Base-by-base conservation (phyloP, 495 filamentous ascomycete species). In the Lasiosphaeria miniovina region DNA sequence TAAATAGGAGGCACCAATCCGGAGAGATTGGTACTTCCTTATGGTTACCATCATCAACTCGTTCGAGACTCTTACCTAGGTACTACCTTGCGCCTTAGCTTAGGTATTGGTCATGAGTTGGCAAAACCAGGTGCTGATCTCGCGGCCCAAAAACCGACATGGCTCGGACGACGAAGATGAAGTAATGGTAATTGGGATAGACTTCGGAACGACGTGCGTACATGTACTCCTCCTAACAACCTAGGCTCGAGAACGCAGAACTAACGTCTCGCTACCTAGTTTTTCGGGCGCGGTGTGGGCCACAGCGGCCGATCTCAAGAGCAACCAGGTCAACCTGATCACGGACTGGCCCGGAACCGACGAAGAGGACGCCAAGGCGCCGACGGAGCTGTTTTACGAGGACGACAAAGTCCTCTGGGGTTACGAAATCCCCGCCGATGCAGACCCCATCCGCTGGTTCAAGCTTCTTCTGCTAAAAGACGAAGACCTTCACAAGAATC, bases 381-480 rank as follows among this genome's bases (percentile, higher is more conserved):
- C 65, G 31, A 70, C 54, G 24, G 49, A 54, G 10, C 52, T 67
- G 10, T 61, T 24, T 24, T 24, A 24, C 60, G 1, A 65, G 15
- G 5, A 55, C 32, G 3, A 35, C 32, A 34, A 52, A 9, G 9
- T 56, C 14, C n/a, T 14, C 40, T 73, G 71, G 72, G 72, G 72
- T 0, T 71, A 70, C 36, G 55, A 38, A 0, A 57, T 71, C 2
- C 61, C 64, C 0, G 6, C 32, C 8, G 61, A 65, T 8, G 45
- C 33, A 0, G 58, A 71, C 14, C 60, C 65, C 4, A 14, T 69
- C 4, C 51, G 56, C 34, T 73, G 71, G 71, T 71, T 73, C 53
- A 75, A 75, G 64, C 58, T 75, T 0, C 58, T 73, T 3, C 55
- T 75, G 4, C 11, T 73, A 6, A 58, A 72, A 2, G 51, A 65